Conservation (phyloP, 1,284 basidiomycete species). For the Porphyrellus sp. region DNA sequence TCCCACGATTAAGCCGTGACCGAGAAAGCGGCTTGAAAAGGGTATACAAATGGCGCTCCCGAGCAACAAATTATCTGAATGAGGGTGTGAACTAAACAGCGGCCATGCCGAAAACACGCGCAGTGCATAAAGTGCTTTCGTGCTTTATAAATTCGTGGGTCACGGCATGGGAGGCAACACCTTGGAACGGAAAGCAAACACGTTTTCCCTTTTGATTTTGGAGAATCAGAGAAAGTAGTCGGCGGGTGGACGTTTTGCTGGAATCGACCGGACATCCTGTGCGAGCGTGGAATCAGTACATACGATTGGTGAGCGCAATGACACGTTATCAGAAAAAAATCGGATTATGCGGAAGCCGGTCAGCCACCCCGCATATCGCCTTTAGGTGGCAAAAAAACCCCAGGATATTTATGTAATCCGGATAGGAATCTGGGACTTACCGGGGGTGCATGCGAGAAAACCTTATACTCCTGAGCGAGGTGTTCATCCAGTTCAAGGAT, state of each 20-base stretch:
- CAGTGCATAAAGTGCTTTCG: conserved; percentile 11
- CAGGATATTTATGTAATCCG: conserved; percentile 21
- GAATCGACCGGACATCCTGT: conserved; percentile 82
- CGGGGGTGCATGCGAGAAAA: conserved; percentile 76
- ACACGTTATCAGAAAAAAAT: conserved; percentile 2
- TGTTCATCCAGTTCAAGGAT: conserved; percentile 91
- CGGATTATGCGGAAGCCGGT: conserved; percentile 5
- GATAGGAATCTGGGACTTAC: conserved; percentile 40
- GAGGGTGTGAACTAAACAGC: conserved; percentile 21
- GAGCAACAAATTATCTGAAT: conserved; percentile 18
- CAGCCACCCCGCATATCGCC: conserved; percentile 29
- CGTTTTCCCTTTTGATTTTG: conserved; percentile 9
- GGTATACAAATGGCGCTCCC: conserved; percentile 21
- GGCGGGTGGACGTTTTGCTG: conserved; percentile 84
- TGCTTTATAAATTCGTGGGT: conserved; percentile 16
- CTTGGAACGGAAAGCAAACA: conserved; percentile 21
- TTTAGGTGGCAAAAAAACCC: conserved; percentile 29
- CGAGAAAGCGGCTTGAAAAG: conserved; percentile 9
- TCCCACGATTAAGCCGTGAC: conserved; percentile 24
- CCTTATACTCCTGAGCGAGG: conserved; percentile 88
- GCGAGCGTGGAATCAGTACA: conserved; percentile 6
- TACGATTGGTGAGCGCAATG: conserved; percentile 2
- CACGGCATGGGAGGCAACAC: conserved; percentile 18
- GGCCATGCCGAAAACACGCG: conserved; percentile 33
- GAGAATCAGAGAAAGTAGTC: conserved; percentile 70